Evolutionary conservation across 2,329 filamentous ascomycete genomes (phyloP).

Genomic region (Penicillium sp.): DNA sequence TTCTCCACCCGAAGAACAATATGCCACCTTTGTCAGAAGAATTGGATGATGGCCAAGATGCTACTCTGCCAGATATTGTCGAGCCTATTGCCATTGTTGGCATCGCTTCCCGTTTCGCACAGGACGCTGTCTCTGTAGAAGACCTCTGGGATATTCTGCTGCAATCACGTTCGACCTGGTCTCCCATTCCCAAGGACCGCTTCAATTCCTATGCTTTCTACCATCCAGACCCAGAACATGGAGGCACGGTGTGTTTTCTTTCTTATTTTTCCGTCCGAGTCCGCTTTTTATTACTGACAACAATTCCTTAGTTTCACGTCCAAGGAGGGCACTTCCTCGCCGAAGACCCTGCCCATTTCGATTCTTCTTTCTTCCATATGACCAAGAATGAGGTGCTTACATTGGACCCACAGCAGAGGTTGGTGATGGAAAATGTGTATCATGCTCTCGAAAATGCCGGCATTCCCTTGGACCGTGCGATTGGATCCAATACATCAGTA

Average conservation of each 20-base stretch:
- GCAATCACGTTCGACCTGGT: conserved; percentile 33
- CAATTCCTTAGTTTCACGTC: conserved; percentile 21
- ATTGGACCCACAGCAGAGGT: conserved; percentile 39
- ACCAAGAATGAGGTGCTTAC: conserved; percentile 30
- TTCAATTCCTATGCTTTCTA: conserved; percentile 42
- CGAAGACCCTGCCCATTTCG: conserved; percentile 32
- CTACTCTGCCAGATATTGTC: conserved; percentile 8
- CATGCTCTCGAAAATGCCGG: conserved; percentile 39
- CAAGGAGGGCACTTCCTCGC: conserved; percentile 34
- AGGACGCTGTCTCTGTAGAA: conserved; percentile 37
- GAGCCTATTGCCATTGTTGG: conserved; percentile 44
- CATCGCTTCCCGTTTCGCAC: conserved; percentile 34
- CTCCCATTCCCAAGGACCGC: conserved; percentile 41
- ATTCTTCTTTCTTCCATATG: conserved; percentile 39
- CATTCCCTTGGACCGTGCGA: conserved; percentile 26
- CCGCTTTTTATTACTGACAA: neutral
- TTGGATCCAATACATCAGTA: conserved; percentile 33
- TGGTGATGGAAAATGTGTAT: conserved; percentile 38
- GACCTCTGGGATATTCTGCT: conserved; percentile 41
- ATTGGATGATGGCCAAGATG: neutral
- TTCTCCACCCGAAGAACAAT: neutral
- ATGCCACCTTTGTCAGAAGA: conserved; percentile 14
- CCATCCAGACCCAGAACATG: conserved; percentile 43
- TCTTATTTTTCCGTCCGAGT: too few species aligned
- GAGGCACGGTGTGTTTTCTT: conserved; percentile 32